These are phyloP conservation scores for Vigna angularis DNA, from an alignment of 306 rosid genomes.

Conservation along the genomic window DNA sequence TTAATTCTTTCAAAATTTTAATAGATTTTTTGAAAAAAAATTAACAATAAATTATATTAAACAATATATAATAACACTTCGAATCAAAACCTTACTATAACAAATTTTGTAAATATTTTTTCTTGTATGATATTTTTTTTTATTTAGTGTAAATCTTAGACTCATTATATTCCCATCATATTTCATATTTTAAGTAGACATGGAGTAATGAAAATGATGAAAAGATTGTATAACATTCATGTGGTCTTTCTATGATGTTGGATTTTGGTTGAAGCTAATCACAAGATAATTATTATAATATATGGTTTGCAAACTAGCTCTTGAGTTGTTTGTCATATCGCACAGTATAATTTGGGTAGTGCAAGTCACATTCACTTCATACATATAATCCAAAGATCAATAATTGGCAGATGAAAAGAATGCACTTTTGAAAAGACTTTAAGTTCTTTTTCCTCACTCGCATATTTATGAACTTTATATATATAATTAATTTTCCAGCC, in stretches of 20 bases:
- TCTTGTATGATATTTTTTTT: too few species aligned
- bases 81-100: too few species aligned
- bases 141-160: too few species aligned
- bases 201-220: not conserved
- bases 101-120: too few species aligned
- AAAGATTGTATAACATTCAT: not conserved
- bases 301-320: not conserved
- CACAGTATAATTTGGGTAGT: constrained; percentile 18
- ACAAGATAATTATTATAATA: constrained; percentile 33
- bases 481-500: not conserved
- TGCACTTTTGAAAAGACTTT: constrained; percentile 2
- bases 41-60: too few species aligned
- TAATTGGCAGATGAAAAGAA: constrained; percentile 40
- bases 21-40: too few species aligned
- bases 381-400: constrained; percentile 40
- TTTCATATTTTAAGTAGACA: too few species aligned
- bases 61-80: too few species aligned
- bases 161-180: too few species aligned
- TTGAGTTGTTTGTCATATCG: constrained; percentile 37
- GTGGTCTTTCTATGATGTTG: constrained; percentile 27
- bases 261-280: constrained; percentile 40
- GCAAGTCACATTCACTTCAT: constrained; percentile 22
- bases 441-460: not conserved
- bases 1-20: too few species aligned
- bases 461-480: not conserved